Conservation (phyloP, 2,329 filamentous ascomycete species). For the Sporothrix luriei region DNA sequence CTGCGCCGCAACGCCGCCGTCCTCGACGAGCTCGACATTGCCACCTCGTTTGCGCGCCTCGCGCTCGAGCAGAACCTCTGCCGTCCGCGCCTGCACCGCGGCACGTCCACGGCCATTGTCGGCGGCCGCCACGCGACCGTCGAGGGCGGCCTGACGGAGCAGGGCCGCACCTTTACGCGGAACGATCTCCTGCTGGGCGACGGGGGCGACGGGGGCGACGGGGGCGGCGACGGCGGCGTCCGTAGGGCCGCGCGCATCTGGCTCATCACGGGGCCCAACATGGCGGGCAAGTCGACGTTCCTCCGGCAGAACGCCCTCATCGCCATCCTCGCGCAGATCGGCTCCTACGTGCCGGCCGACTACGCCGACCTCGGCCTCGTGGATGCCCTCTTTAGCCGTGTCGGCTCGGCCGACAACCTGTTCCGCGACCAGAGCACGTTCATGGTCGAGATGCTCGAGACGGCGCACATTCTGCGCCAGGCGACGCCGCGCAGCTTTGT, state of each 20-base stretch:
- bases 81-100: conserved; percentile 70
- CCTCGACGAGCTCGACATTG: conserved; percentile 89
- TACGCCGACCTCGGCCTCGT: conserved; percentile 86
- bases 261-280: conserved; percentile 85
- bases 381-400: conserved; percentile 93
- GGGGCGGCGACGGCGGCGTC: conserved; percentile 50
- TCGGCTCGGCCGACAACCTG: conserved; percentile 93
- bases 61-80: conserved; percentile 73
- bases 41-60: conserved; percentile 79
- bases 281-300: conserved; percentile 97
- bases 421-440: conserved; percentile 95
- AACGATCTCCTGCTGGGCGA: conserved; percentile 65
- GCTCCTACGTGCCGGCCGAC: conserved; percentile 87
- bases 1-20: conserved; percentile 88
- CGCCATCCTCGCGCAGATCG: conserved; percentile 87
- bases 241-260: conserved; percentile 64
- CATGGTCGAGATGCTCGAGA: conserved; percentile 99
- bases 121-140: conserved; percentile 92
- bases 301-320: conserved; percentile 94
- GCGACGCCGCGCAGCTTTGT: conserved; percentile 86
- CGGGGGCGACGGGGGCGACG: conserved; percentile 56
- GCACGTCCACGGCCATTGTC: conserved; percentile 71
- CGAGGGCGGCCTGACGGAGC: conserved; percentile 75
- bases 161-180: conserved; percentile 64
- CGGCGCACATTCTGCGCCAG: conserved; percentile 81